Evolutionary conservation across 164 flowering plant species (phyloP), one percentile per base, ranked within the genome.

Genomic region (Platanus orientalis): DNA sequence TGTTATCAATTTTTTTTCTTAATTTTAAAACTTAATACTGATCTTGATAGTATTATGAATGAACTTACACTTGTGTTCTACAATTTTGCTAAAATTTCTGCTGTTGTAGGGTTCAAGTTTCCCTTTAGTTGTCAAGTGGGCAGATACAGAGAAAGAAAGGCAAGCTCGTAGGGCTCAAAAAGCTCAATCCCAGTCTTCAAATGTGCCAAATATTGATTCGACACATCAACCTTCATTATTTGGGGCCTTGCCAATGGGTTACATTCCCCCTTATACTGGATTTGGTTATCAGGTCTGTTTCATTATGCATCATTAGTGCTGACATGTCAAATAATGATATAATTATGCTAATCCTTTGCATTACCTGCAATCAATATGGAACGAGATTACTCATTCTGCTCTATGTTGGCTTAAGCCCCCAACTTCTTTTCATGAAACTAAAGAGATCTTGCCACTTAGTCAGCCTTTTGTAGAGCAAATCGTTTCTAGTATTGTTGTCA

Each of bases 111-210:
- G 96, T 65, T 90, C 98, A 69, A 81, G 79, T 74, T 87, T 90
- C 61, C 99, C 99, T 72, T 78, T 95, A 69, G 96, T 95, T 65
- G 97, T 95, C 78, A 95, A 92, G 76, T 92, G 99, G 99, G 99
- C 99, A 21, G 99, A 95, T 73, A 95, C 97, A 12, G 99, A 95
- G 72, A 95, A 88, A 71, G 99, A 95, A 80, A 83, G 98, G 62
- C 94, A 85, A 73, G 91, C 97, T 60, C 84, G 99, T 10, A 84
- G 81, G 77, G 96, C 88, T 72, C 98, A 85, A 74, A 94, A 94
- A 79, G 90, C 88, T 68, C 90, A 87, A 34, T 76, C 87, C 3
- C 89, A 79, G 69, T 76, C 73, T 60, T 58, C 92, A 67, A 73
- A 63, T 70, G 28, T 78, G 59, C 67, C 83, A 68, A 81, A 75